Percentiles rank a stretch among this genome's conserved stretches.
These are phyloP conservation scores for Tricladium varicosporioides DNA, from an alignment of 2,329 filamentous ascomycete genomes.

Conservation along the genomic window DNA sequence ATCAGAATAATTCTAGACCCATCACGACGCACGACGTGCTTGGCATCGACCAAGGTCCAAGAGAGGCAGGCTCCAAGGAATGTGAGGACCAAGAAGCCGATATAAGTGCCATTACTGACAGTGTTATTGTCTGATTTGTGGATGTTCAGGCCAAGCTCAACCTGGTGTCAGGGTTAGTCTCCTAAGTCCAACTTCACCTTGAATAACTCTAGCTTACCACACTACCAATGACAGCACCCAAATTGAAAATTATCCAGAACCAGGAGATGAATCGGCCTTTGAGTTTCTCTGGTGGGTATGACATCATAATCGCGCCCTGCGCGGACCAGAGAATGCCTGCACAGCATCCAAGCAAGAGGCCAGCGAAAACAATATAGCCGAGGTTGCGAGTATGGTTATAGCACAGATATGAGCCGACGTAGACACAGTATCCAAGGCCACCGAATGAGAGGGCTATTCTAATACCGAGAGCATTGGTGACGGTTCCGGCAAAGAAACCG, in stretches of 20 bases:
- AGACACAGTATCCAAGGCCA: conserved; percentile 72
- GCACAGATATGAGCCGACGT: conserved; percentile 63
- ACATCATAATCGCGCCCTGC: conserved; percentile 83
- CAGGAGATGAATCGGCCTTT: conserved; percentile 86
- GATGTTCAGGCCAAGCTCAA: conserved; percentile 69
- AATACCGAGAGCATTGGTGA: conserved; percentile 72
- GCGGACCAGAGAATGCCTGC: conserved; percentile 78
- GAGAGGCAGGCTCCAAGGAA: conserved; percentile 62
- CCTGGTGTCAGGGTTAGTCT: conserved; percentile 37
- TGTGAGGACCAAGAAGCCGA: conserved; percentile 79
- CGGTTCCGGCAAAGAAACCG: conserved; percentile 68
- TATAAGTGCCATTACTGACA: conserved; percentile 74
- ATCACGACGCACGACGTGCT: conserved; percentile 69
- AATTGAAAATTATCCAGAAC: conserved; percentile 94
- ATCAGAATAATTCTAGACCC: conserved; percentile 78
- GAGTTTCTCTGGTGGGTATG: conserved; percentile 73
- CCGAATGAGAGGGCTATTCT: conserved; percentile 65
- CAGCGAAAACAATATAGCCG: conserved; percentile 72
- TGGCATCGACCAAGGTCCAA: conserved; percentile 65
- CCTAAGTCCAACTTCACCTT: not conserved
- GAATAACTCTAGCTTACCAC: conserved; percentile 39
- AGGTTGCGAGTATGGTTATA: conserved; percentile 17
- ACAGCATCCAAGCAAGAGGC: conserved; percentile 72
- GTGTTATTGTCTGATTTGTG: conserved; percentile 45
- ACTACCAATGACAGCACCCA: conserved; percentile 82